A percentile compares a stretch with the other conserved stretches of the same genome.
These are phyloP conservation scores for Torrubiella hemipterigena DNA, from an alignment of 2,329 filamentous ascomycete genomes.

Conservation along the genomic window DNA sequence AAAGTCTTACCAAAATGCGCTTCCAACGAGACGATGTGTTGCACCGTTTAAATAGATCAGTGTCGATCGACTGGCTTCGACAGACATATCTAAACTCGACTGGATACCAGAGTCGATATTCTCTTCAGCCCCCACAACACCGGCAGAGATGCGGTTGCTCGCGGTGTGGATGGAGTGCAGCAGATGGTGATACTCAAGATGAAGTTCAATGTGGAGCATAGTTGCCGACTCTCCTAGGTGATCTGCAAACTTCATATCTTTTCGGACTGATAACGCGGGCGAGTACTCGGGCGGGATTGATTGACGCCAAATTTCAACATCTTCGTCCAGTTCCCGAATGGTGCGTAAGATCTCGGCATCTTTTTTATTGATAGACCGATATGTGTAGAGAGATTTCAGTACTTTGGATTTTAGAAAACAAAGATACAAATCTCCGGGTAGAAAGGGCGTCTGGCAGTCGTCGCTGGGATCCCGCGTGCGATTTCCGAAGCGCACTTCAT, in stretches of 20 bases:
- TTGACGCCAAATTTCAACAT: conserved; percentile 41
- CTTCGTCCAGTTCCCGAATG: conserved; percentile 44
- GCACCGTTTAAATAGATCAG: conserved; percentile 33
- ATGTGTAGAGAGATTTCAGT: conserved; percentile 35
- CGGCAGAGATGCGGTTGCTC: conserved; percentile 39
- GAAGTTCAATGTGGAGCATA: conserved; percentile 34
- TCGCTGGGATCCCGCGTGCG: conserved; percentile 1
- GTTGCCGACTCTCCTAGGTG: conserved; percentile 16
- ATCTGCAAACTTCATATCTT: conserved; percentile 13
- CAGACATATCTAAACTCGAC: conserved; percentile 38
- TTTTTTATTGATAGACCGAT: conserved; percentile 31
- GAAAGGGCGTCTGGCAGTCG: conserved; percentile 16
- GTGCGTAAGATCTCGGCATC: conserved; percentile 41
- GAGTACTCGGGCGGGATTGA: conserved; percentile 31
- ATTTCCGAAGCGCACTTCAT: conserved; percentile 11
- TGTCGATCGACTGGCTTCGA: conserved; percentile 44
- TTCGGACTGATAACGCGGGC: conserved; percentile 31
- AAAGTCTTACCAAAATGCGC: conserved; percentile 35
- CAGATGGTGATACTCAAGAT: conserved; percentile 45
- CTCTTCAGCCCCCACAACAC: conserved; percentile 19
- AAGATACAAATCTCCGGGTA: conserved; percentile 35
- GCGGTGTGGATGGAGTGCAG: conserved; percentile 43
- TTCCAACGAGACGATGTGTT: conserved; percentile 27
- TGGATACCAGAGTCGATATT: conserved; percentile 30
- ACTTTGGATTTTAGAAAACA: conserved; percentile 39